Evolutionary conservation across 2,329 filamentous ascomycete genomes (phyloP), one percentile per base, ranked within the genome.

Genomic region (Arthrinium puccinioides): DNA sequence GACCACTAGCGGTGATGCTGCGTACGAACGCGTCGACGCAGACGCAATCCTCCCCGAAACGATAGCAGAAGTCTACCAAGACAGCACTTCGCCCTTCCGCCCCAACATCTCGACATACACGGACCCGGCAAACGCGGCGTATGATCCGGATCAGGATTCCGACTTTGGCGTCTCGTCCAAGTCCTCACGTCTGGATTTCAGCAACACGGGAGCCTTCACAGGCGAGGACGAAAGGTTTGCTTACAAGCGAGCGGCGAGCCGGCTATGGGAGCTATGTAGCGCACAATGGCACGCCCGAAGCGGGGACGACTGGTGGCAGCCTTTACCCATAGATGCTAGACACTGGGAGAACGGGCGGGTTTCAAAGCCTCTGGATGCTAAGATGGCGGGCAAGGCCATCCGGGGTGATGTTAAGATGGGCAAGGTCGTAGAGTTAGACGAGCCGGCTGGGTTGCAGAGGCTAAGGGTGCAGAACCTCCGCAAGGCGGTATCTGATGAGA

Each of bases 261-360:
- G 86, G n/a, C 63, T 92, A 4, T 92, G 84, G 85, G 84, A 92
- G 61, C 77, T 92, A 54, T 90, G 84, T 56, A 77, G 83, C 14
- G 68, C 66, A 25, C 66, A 72, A 43, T 90, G 85, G 85, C 86
- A 87, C 63, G 69, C 70, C 3, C 63, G 83, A 32, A 64, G 61
- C 4, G 74, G 72, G 4, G 61, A 67, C 6, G 68, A 60, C 7
- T 89, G 84, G 84, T 83, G 81, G 74, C 72, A 72, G 43, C 84
- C 84, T 3, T 52, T 88, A 26, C 72, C 79, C 1, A 44, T 56
- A 1, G 76, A 83, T 43, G 73, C 76, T 8, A 60, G 85, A 32
- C 72, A 80, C 48, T 87, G 84, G 84, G 83, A 87, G 52, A 57
- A 43, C 18, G 33, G 43, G 8, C 42, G 43, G 18, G 39, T 39